Conservation (phyloP, 352 stramenopile species). For the Phytophthora litchii region DNA sequence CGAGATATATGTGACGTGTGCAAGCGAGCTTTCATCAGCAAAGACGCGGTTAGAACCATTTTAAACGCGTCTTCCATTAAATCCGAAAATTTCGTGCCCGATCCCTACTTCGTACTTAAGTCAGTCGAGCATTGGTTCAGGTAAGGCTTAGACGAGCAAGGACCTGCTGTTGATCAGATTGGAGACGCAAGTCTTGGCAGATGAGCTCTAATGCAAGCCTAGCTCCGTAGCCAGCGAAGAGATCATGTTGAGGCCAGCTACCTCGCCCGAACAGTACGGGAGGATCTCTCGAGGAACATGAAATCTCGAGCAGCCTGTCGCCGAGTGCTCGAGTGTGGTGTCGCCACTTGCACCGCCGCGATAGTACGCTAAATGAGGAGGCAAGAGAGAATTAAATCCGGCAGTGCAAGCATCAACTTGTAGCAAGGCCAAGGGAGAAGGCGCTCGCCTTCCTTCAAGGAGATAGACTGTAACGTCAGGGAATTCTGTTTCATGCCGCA, state of each 20-base stretch:
- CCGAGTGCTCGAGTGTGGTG: too few relatives aligned
- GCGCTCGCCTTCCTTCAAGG: slow-evolving; percentile 6
- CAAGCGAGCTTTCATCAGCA: slow-evolving; percentile 1
- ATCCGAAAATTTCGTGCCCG: slow-evolving; percentile 6
- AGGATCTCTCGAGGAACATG: neutral
- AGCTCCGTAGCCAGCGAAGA: too few relatives aligned
- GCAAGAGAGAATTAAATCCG: slow-evolving; percentile 8
- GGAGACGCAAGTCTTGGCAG: too few relatives aligned
- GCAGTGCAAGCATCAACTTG: neutral
- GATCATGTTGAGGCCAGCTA: too few relatives aligned
- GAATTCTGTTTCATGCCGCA: slow-evolving; percentile 4
- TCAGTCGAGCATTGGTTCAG: too few relatives aligned
- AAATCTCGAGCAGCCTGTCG: neutral
- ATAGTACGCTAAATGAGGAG: too few relatives aligned
- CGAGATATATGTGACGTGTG: slow-evolving; percentile 22
- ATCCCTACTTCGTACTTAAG: slow-evolving; percentile 13
- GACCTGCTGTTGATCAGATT: too few relatives aligned
- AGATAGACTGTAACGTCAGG: slow-evolving; percentile 8
- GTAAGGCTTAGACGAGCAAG: too few relatives aligned
- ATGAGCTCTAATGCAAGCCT: too few relatives aligned
- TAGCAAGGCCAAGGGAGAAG: slow-evolving; percentile 1
- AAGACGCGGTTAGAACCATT: too few relatives aligned
- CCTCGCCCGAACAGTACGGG: too few relatives aligned
- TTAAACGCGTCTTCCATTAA: slow-evolving; percentile 19
- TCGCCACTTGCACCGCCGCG: too few relatives aligned